phyloP scores from a whole-genome alignment of 441 rosid species.

The Aleurites moluccanus region DNA sequence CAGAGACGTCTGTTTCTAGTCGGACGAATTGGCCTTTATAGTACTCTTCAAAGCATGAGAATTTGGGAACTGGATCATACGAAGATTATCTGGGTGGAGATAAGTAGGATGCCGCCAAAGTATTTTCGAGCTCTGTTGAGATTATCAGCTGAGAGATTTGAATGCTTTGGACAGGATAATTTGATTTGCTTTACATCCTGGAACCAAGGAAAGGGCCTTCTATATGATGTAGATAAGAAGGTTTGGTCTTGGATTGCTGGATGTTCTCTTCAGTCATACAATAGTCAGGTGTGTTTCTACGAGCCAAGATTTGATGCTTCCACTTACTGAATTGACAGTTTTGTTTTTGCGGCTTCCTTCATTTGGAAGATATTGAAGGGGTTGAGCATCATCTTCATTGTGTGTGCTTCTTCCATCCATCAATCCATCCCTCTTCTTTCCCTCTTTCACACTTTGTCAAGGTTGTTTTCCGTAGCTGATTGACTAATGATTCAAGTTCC shows the following conservation, averaged over 20 bases:
- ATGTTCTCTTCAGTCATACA: constrained; percentile 91
- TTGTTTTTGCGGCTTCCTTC: not conserved
- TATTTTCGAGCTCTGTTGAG: constrained; percentile 80
- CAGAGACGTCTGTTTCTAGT: constrained; percentile 81
- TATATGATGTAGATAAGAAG: constrained; percentile 85
- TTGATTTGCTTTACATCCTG: constrained; percentile 90
- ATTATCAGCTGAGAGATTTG: constrained; percentile 91
- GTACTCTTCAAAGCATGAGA: constrained; percentile 90
- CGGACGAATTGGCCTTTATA: constrained; percentile 91
- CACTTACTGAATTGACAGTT: constrained; percentile 31
- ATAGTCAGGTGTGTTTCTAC: constrained; percentile 90
- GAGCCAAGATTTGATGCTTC: constrained; percentile 96
- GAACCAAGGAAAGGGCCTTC: constrained; percentile 88
- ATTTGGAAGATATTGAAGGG: constrained; percentile 6
- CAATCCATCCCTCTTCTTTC: not conserved
- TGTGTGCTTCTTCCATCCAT: not conserved
- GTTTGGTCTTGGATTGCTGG: constrained; percentile 95
- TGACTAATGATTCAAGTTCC: constrained; percentile 14
- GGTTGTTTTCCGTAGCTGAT: constrained; percentile 7
- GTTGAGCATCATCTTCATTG: constrained; percentile 6
- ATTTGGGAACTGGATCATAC: constrained; percentile 93
- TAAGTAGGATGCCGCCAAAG: constrained; percentile 90
- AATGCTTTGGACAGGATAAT: constrained; percentile 95
- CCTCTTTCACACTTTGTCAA: constrained; percentile 1
- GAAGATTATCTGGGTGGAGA: constrained; percentile 79